These are phyloP conservation scores for Sporothrix schenckii DNA, from an alignment of 2,329 filamentous ascomycete species.

Conservation along the genomic window DNA sequence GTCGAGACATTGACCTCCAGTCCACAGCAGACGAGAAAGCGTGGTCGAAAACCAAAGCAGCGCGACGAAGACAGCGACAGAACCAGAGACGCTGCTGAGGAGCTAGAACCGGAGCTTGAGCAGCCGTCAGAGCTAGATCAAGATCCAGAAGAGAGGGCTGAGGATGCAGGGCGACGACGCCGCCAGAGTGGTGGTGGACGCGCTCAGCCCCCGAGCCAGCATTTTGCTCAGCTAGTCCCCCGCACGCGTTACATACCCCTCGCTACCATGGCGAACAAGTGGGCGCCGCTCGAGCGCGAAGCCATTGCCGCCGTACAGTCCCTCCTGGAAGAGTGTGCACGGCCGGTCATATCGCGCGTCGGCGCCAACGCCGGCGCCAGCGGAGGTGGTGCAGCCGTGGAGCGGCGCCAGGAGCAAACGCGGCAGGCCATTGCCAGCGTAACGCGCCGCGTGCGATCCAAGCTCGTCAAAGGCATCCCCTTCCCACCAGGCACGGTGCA, in stretches of 20 bases:
- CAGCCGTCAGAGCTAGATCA: background rate
- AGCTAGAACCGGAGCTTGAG: background rate
- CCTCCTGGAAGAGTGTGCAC: constrained; percentile 62
- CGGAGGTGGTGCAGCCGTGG: constrained; percentile 20
- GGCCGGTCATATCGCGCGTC: constrained; percentile 63
- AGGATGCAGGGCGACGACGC: constrained; percentile 9
- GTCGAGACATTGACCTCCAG: background rate
- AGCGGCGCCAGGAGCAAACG: constrained; percentile 56
- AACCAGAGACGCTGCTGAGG: background rate
- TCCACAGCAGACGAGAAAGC: background rate
- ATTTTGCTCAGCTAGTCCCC: constrained; percentile 56
- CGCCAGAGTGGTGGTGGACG: background rate
- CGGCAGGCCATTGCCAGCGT: constrained; percentile 59
- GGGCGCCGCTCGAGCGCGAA: constrained; percentile 59
- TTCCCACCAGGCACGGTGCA: constrained; percentile 57
- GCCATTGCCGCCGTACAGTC: constrained; percentile 59
- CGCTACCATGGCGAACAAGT: constrained; percentile 68
- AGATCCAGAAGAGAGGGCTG: background rate
- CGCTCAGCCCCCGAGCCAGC: background rate
- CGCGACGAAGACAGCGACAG: background rate
- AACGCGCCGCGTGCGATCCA: constrained; percentile 58
- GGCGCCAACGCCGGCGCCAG: constrained; percentile 40
- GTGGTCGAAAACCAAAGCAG: background rate
- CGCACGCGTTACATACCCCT: constrained; percentile 60
- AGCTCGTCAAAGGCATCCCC: constrained; percentile 63